These are phyloP conservation scores for Cutaneotrichosporon dermatis DNA, from an alignment of 1,284 basidiomycete genomes.

Conservation along the genomic window DNA sequence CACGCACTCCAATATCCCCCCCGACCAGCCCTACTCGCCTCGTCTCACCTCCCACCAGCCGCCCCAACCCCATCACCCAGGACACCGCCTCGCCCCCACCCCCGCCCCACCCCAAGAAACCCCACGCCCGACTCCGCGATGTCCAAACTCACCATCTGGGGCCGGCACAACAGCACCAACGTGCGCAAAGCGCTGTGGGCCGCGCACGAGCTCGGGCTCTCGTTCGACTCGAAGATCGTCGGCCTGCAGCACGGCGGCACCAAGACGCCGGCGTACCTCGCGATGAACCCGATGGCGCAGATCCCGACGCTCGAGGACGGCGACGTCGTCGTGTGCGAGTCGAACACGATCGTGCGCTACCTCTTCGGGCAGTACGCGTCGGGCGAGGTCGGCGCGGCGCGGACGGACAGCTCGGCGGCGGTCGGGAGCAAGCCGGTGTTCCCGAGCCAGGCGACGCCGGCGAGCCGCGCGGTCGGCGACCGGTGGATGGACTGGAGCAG, in stretches of 20 bases:
- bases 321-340: constrained; percentile 12
- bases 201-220: constrained; percentile 11
- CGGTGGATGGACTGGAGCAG: constrained; percentile 18
- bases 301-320: constrained; percentile 16
- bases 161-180: constrained; percentile 14
- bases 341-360: constrained; percentile 20
- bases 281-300: constrained; percentile 12
- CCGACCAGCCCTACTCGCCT: no score
- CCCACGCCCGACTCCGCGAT: not conserved
- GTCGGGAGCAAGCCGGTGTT: not conserved
- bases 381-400: not conserved
- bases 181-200: constrained; percentile 18
- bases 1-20: no score
- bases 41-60: no score
- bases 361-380: constrained; percentile 8
- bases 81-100: no score
- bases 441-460: not conserved
- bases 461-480: constrained; percentile 2
- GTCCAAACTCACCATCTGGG: constrained; percentile 16
- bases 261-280: constrained; percentile 9
- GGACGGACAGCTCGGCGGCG: not conserved
- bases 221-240: constrained; percentile 5
- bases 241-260: constrained; percentile 8
- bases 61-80: no score
- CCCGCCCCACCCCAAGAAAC: no score